Evolutionary conservation across 768 basidiomycete genomes (phyloP).

Genomic region (Lentinula raphanica): DNA sequence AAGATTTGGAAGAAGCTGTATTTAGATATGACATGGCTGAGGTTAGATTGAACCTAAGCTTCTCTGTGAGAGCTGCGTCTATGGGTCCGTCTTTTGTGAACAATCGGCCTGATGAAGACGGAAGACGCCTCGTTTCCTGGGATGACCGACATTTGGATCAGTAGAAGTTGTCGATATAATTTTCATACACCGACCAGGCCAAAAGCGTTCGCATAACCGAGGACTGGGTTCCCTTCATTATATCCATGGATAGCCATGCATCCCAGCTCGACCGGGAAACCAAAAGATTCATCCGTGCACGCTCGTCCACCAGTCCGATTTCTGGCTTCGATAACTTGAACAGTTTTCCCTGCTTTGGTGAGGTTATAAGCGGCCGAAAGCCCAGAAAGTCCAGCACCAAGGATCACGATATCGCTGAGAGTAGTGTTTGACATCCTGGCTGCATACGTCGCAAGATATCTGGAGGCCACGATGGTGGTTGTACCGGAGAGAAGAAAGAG

Average conservation of each 20-base stretch:
- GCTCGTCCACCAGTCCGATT: slow-evolving; percentile 7
- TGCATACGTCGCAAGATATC: not conserved
- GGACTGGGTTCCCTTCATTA: slow-evolving; percentile 5
- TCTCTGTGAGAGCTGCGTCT: not conserved
- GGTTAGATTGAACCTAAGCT: not conserved
- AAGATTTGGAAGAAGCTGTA: not conserved
- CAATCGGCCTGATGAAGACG: not conserved
- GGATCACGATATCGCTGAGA: not conserved
- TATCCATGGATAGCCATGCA: slow-evolving; percentile 11
- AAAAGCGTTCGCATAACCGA: slow-evolving; percentile 1
- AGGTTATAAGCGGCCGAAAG: slow-evolving; percentile 1
- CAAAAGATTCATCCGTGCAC: slow-evolving; percentile 2
- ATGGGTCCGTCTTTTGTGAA: not conserved
- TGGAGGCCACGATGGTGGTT: not conserved
- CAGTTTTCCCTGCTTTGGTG: not conserved
- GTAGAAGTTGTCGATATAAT: no score
- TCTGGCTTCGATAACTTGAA: slow-evolving; percentile 5
- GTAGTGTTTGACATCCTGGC: not conserved
- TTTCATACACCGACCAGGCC: not conserved
- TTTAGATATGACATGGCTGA: not conserved
- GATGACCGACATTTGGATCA: no score
- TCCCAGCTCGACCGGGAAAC: slow-evolving; percentile 6
- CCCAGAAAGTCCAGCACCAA: slow-evolving; percentile 3
- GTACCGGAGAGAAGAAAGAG: not conserved
- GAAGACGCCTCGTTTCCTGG: slow-evolving; percentile 3